Percentiles rank a stretch among this genome's conserved stretches.
These are phyloP conservation scores for Neurospora sp. DNA, from an alignment of 495 filamentous ascomycete species.

Conservation along the genomic window DNA sequence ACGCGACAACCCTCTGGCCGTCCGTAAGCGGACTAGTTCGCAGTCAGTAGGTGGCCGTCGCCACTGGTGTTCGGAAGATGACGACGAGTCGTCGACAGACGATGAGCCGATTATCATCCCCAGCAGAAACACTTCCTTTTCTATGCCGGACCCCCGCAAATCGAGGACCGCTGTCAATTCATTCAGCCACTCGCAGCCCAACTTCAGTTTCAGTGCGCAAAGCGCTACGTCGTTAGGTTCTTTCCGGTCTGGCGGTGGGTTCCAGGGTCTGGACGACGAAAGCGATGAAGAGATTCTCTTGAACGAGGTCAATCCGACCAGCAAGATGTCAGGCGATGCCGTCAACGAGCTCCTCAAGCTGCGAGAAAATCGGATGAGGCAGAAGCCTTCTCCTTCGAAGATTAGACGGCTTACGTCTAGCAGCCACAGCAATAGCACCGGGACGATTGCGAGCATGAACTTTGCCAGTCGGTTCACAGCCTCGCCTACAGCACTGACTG, in stretches of 20 bases:
- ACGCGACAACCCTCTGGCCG: slow-evolving; percentile 21
- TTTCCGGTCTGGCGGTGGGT: slow-evolving; percentile 17
- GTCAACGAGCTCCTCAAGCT: slow-evolving; percentile 63
- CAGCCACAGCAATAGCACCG: slow-evolving; percentile 1
- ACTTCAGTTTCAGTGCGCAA: slow-evolving; percentile 31
- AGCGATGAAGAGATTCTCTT: slow-evolving; percentile 51
- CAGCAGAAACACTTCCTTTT: slow-evolving; percentile 54
- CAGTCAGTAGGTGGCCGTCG: slow-evolving; percentile 13
- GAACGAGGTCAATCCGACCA: slow-evolving; percentile 25
- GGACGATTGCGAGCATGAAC: slow-evolving; percentile 7
- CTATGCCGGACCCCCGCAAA: slow-evolving; percentile 41
- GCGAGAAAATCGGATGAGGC: slow-evolving; percentile 51
- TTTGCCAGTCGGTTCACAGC: slow-evolving; percentile 14
- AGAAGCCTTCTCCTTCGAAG: slow-evolving; percentile 31
- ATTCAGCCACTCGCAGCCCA: slow-evolving; percentile 41
- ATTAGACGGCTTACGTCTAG: slow-evolving; percentile 7
- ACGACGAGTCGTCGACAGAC: slow-evolving; percentile 47
- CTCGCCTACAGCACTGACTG: slow-evolving; percentile 60
- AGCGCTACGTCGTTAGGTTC: slow-evolving; percentile 27
- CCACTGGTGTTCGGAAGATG: slow-evolving; percentile 32
- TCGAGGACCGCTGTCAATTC: slow-evolving; percentile 35
- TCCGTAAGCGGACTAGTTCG: slow-evolving; percentile 19
- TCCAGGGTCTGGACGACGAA: slow-evolving; percentile 24
- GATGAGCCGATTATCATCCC: slow-evolving; percentile 57
- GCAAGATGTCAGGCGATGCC: slow-evolving; percentile 29